Conservation (phyloP, 306 rosid species). For the Trifolium subterraneum region DNA sequence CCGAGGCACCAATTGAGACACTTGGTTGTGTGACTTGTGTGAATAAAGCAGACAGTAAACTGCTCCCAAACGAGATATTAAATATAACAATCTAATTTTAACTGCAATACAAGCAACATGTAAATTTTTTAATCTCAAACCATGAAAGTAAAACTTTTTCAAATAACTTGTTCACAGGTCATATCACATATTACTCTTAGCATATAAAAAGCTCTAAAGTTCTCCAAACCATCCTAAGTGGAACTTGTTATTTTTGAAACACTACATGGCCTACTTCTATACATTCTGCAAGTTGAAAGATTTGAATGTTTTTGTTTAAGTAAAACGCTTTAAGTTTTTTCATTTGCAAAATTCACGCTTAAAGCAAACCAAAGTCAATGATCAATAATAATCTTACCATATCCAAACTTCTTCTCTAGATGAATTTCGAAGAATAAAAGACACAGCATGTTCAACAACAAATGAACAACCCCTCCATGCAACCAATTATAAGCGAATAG, state of each 20-base stretch:
- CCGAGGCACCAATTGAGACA: constrained; percentile 92
- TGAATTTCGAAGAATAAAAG: constrained; percentile 70
- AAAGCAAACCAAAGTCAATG: constrained; percentile 35
- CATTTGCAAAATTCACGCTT: neutral
- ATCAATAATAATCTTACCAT: constrained; percentile 66
- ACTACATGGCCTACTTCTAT: too few relatives aligned
- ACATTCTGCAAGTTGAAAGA: too few relatives aligned
- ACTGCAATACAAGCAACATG: constrained; percentile 46
- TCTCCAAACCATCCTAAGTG: too few relatives aligned
- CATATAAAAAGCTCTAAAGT: too few relatives aligned
- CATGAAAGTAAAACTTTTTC: neutral
- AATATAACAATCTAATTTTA: constrained; percentile 67
- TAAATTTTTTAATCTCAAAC: constrained; percentile 19
- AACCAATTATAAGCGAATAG: constrained; percentile 72
- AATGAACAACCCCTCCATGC: constrained; percentile 78
- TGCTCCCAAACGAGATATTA: constrained; percentile 80
- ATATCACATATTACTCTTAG: too few relatives aligned
- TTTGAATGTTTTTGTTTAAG: too few relatives aligned
- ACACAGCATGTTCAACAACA: constrained; percentile 76
- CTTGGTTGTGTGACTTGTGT: constrained; percentile 54
- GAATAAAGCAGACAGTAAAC: constrained; percentile 72
- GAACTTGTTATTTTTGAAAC: too few relatives aligned
- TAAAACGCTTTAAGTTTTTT: too few relatives aligned
- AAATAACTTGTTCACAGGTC: too few relatives aligned
- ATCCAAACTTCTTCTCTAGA: constrained; percentile 86